These are phyloP conservation scores for Macrolepiota dolichaula DNA, from an alignment of 768 basidiomycete genomes.

Conservation along the genomic window DNA sequence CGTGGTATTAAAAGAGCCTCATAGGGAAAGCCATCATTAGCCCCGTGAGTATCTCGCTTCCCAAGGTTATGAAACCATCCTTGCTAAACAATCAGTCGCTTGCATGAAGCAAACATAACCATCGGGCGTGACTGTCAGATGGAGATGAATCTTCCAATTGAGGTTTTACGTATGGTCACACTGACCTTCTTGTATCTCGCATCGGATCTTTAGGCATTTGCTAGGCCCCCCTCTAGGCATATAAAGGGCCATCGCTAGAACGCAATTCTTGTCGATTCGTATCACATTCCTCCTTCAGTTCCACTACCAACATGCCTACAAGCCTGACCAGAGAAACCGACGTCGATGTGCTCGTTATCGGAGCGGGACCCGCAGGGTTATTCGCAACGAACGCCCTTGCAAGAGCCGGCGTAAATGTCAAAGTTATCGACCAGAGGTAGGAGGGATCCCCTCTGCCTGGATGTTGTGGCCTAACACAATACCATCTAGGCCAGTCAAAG, in stretches of 20 bases:
- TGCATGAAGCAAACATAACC: background rate
- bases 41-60: background rate
- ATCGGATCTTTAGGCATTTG: background rate
- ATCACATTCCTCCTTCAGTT: background rate
- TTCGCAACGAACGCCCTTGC: constrained; percentile 69
- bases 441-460: constrained; percentile 7
- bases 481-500: constrained; percentile 38
- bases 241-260: background rate
- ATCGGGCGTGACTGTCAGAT: background rate
- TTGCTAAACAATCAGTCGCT: background rate
- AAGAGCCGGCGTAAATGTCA: constrained; percentile 52
- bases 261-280: background rate
- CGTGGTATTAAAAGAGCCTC: background rate
- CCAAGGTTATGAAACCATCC: background rate
- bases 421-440: constrained; percentile 60
- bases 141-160: background rate
- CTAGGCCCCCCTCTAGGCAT: background rate
- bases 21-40: background rate
- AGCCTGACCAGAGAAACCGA: constrained; percentile 27
- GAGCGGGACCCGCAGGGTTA: constrained; percentile 58
- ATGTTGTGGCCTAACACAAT: background rate
- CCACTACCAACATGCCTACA: background rate
- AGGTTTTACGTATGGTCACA: background rate
- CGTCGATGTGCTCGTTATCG: constrained; percentile 60
- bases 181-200: background rate